Base-by-base conservation (phyloP, 306 rosid species). In the Lathyrus aphaca region DNA sequence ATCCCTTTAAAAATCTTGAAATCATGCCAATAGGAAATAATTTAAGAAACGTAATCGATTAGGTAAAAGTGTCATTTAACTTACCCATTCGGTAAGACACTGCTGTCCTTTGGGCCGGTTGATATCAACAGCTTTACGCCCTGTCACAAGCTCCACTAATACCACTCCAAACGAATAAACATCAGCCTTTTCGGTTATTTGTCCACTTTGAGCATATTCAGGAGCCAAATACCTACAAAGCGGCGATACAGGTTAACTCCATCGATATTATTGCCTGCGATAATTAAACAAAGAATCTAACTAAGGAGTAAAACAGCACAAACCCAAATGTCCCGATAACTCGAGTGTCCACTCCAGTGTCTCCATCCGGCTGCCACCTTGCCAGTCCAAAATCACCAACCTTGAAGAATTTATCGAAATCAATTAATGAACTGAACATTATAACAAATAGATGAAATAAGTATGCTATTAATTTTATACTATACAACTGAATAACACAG, bases 331-430 rank as follows among this genome's bases (percentile, higher is more conserved):
- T 95, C 77, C 99, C 99, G 60, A 95, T 95, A 10, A 95, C 99
- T 84, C 99, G 82, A 2, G 99, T 95, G 63, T 95, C 97, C 63
- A 91, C 97, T 15, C 96, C 96, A 0, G 86, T 82, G 70, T 89
- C 99, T 53, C 97, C 97, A 56, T 95, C 97, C 1, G 97, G 99
- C 75, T 95, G 99, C 99, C 99, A 95, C 83, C 99, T 89, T 56
- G 99, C 99, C n/a, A 95, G 84, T 61, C 99, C 99, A 77, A 95
- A 95, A 83, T 95, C 99, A 44, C 99, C 99, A 73, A 95, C 97
- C 99, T 95, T 61, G 72, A 18, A 78, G 49, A 78, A 60, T 77
- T 71, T 13, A 42, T 71, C 16, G 13, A 40, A 53, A 44, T 59
- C 35, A 53, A 3, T 54, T n/a, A 16, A 61, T 39, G 48, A 58